Conservation (phyloP, 805 yeast genomes). For the Ogataea trehaloabstinens region DNA sequence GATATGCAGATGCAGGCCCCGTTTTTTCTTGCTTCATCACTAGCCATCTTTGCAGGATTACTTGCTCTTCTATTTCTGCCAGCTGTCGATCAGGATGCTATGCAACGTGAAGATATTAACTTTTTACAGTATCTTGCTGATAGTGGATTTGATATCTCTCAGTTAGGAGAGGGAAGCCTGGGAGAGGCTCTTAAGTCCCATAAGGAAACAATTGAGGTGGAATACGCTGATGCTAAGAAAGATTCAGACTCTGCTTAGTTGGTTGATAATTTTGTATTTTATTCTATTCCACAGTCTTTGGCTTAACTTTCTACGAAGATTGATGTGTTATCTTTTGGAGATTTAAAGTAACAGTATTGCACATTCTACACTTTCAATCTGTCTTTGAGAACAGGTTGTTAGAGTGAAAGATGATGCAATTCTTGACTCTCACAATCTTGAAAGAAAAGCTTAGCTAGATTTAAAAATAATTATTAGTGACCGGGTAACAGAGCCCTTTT, state of each 20-base stretch:
- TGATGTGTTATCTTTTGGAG: no score
- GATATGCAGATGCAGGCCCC: constrained; percentile 68
- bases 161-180: constrained; percentile 44
- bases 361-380: no score
- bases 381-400: no score
- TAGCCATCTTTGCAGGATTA: constrained; percentile 70
- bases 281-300: no score
- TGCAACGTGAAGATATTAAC: constrained; percentile 70
- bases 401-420: no score
- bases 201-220: constrained; percentile 8
- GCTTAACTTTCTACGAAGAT: no score
- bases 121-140: constrained; percentile 65
- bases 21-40: constrained; percentile 75
- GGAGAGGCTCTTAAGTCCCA: constrained; percentile 19
- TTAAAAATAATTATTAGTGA: no score
- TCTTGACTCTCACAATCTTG: no score
- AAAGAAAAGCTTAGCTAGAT: neutral
- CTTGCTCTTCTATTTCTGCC: constrained; percentile 74
- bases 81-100: constrained; percentile 77
- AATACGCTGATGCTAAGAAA: constrained; percentile 1
- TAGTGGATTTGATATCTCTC: constrained; percentile 68
- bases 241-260: neutral
- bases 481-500: no score
- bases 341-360: no score
- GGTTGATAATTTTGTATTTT: no score